Evolutionary conservation across 1,139 yeast species (phyloP), one percentile per base, ranked within the genome.

Genomic region (Groenewaldozyma sp.): DNA sequence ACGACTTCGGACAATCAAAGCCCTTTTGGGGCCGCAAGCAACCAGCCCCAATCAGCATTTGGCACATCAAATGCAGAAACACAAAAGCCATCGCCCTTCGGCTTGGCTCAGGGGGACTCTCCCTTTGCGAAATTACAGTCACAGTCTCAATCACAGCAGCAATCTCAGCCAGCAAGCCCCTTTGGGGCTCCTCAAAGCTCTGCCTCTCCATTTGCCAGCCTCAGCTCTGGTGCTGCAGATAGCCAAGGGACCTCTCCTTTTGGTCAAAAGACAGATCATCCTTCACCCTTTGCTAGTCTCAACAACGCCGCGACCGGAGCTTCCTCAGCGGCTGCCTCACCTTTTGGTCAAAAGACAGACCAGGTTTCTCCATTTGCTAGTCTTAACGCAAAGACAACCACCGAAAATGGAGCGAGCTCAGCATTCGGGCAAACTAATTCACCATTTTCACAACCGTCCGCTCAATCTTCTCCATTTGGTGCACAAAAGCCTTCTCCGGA

Each of bases 121-220:
- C n/a, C n/a, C n/a, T n/a, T n/a, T n/a, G n/a, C n/a, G n/a, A n/a
- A n/a, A n/a, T n/a, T n/a, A n/a, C n/a, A n/a, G n/a, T n/a, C n/a
- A n/a, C n/a, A n/a, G n/a, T n/a, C n/a, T n/a, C n/a, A n/a, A n/a
- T n/a, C n/a, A n/a, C n/a, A n/a, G n/a, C n/a, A n/a, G n/a, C n/a
- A n/a, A n/a, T n/a, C n/a, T n/a, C n/a, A 11, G 26, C 11, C 26
- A 22, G 11, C 26, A 22, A 22, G 7, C 26, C 11, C 11, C 26
- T 22, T n/a, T 11, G 11, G 27, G 21, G 13, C 31, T n/a, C n/a
- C n/a, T n/a, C n/a, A n/a, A n/a, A 22, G 10, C 26, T 7, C 44
- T 38, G 38, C 36, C 11, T 34, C 45, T 13, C 36, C 48, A 20
- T 55, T 54, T 43, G 57, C 26, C 11, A 22, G n/a, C n/a, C n/a